Base-by-base conservation (phyloP, 129 eudicot genomes). In the Helichrysum umbraculigerum region DNA sequence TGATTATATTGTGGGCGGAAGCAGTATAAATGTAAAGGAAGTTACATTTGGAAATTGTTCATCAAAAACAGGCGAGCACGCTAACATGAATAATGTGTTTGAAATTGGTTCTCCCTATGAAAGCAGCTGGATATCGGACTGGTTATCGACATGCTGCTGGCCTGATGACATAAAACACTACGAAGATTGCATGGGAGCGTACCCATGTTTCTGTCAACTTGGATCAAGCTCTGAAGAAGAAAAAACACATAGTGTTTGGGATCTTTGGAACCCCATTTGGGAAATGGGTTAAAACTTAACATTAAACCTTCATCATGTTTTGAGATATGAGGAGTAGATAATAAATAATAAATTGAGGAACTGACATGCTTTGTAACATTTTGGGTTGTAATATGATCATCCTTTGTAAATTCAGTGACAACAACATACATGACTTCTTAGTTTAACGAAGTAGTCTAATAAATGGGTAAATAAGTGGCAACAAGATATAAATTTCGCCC, bases 241-340 rank as follows among this genome's bases (percentile, higher is more conserved):
- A 63, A 83, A 50, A n/a, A 50, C 32, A 29, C 71, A 65, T 41
- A 22, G 76, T 76, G 37, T 82, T 71, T 90, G 90, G 86, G 90
- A 90, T 78, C 74, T 34, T 68, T 78, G 90, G 76, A 68, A 74
- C 33, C 85, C 87, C 15, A 69, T 84, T 14, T 87, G 87, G 85
- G 81, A 76, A 72, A 78, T 76, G 82, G 61, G 75, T 25, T 58
- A 14, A 59, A n/a, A 2, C 28, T 4, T 9, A 41, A 41, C 47
- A 11, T 1, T 51, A 66, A 39, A 59, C 59, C 20, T 42, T 58
- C 29, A 37, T 35, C 22, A 37, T 58, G 21, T 69, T 19, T 42
- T 28, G 54, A 12, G 47, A 15, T 37, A 57, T 32, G 79, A 66
- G 21, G 30, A 67, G 47, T 67, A 58, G 68, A 67, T 74, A 73